Evolutionary conservation across 179 eudicot genomes (phyloP), one percentile per base, ranked within the genome.

Genomic region (Spinacia oleracea): DNA sequence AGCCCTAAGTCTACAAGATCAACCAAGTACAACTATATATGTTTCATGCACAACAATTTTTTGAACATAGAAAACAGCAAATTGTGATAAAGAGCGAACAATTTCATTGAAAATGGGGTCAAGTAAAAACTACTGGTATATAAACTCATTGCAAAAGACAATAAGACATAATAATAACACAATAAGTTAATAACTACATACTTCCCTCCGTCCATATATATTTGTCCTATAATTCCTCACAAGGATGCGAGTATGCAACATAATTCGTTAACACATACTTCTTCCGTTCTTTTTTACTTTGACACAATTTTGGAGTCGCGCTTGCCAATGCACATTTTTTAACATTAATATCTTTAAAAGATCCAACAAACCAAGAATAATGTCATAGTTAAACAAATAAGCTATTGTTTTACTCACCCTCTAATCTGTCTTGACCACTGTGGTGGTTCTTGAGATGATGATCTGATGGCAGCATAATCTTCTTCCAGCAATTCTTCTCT

Each of bases 361-460:
- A 27, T n/a, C 21, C 50, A 48, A 50, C 20, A 38, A 18, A 27
- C 25, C 27, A 27, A 34, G n/a, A 51, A 15, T 72, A 55, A 6
- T 23, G 40, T 9, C 15, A 34, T 45, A 65, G 15, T 77, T 15
- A 71, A 48, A 29, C 31, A 72, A 53, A 29, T 10, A 79, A 3
- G 12, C 43, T 7, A 34, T 35, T 16, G 25, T 25, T 77, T 48
- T 27, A 51, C 89, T 80, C 72, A 93, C 98, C 96, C 89, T 83
- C 75, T 89, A 32, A 81, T 76, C 55, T 31, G 93, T 81, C 88
- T 89, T 20, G 86, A 81, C 88, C 83, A 82, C 6, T 72, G 84
- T 50, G 83, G 73, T n/a, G 72, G 45, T 76, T 88, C 93, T 31
- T 67, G 82, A 70, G 78, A 53, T 34, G 78, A 58, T 34, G 82